phyloP scores from a whole-genome alignment of 768 basidiomycete genomes.

The Hypholoma sublateritium region DNA sequence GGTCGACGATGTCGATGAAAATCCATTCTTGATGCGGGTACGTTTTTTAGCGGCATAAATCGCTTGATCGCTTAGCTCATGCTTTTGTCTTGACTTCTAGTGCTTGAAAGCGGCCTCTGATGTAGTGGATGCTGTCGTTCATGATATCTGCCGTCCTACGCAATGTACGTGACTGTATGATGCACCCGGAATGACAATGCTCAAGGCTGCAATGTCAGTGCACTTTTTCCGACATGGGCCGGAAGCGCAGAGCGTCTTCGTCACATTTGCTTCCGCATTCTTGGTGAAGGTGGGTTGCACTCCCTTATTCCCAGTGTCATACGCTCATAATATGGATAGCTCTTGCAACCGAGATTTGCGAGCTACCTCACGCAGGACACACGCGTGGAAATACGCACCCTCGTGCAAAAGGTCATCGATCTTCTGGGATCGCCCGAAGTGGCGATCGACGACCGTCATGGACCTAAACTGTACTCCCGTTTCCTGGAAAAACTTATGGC shows the following conservation, averaged over 20 bases:
- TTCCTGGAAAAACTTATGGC: constrained; percentile 75
- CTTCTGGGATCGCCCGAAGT: constrained; percentile 69
- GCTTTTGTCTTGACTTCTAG: constrained; percentile 30
- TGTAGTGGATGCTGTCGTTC: constrained; percentile 60
- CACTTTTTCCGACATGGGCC: constrained; percentile 72
- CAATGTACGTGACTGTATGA: constrained; percentile 41
- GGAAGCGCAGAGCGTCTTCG: constrained; percentile 77
- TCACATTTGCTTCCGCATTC: constrained; percentile 81
- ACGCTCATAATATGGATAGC: constrained; percentile 32
- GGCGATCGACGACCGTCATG: constrained; percentile 79
- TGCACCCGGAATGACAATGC: too few relatives aligned
- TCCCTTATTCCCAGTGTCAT: not conserved
- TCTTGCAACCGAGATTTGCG: constrained; percentile 77
- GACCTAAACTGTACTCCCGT: constrained; percentile 76
- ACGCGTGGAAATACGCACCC: constrained; percentile 57
- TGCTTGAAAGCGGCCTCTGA: constrained; percentile 68
- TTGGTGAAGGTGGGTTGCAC: constrained; percentile 62
- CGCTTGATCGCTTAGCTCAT: constrained; percentile 4
- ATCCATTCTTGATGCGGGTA: constrained; percentile 65
- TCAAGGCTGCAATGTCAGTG: not conserved
- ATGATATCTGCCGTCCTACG: constrained; percentile 54
- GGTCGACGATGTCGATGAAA: constrained; percentile 53
- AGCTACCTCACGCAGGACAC: constrained; percentile 57
- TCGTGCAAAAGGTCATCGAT: constrained; percentile 67
- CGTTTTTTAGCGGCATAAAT: constrained; percentile 25